Evolutionary conservation across 805 yeast genomes (phyloP).

Genomic region (Yueomyces sinensis): DNA sequence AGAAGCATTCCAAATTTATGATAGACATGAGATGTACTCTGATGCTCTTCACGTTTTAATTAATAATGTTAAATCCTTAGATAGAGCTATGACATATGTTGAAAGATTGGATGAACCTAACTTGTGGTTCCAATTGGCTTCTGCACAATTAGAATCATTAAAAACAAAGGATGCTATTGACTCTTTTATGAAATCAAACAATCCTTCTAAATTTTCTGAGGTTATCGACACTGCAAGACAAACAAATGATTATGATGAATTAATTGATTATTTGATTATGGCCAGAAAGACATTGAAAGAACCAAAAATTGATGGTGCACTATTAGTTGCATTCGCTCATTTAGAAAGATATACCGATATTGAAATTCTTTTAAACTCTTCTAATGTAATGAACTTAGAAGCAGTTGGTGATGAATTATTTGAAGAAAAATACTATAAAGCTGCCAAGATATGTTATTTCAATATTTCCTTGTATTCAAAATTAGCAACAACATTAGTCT

Average conservation of each 20-base stretch:
- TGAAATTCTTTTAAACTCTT: constrained; percentile 67
- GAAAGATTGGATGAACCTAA: constrained; percentile 78
- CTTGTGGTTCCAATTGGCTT: constrained; percentile 90
- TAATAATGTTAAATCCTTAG: constrained; percentile 87
- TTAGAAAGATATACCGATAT: constrained; percentile 65
- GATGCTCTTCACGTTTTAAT: constrained; percentile 88
- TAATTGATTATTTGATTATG: constrained; percentile 74
- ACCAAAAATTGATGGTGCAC: constrained; percentile 84
- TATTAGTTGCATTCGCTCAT: constrained; percentile 76
- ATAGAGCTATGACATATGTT: constrained; percentile 87
- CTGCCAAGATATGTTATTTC: constrained; percentile 79
- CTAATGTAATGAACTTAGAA: constrained; percentile 89
- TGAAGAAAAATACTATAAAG: constrained; percentile 71
- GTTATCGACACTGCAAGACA: constrained; percentile 92
- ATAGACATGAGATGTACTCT: constrained; percentile 64
- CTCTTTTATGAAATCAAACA: constrained; percentile 84
- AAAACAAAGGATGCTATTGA: constrained; percentile 85
- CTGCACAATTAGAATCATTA: constrained; percentile 89
- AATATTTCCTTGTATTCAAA: constrained; percentile 89
- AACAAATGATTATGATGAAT: constrained; percentile 92
- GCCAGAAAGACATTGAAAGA: constrained; percentile 88
- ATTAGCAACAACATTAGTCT: constrained; percentile 89
- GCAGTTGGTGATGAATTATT: constrained; percentile 84
- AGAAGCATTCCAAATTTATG: constrained; percentile 88
- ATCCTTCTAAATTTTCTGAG: constrained; percentile 78